These are phyloP conservation scores for Saccharomyces pastorianus DNA, from an alignment of 1,139 yeast species.

Conservation along the genomic window DNA sequence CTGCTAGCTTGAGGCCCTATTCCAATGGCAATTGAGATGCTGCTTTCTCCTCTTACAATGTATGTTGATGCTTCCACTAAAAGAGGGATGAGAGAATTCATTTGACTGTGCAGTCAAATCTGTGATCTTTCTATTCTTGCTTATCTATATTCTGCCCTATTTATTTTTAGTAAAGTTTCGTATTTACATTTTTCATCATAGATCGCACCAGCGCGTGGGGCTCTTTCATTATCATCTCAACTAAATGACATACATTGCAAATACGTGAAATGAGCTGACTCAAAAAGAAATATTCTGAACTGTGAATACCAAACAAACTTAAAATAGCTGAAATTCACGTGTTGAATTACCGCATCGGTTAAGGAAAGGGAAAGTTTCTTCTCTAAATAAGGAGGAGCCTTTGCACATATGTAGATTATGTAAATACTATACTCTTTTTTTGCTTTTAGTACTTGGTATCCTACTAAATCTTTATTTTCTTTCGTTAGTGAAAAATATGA, in stretches of 20 bases:
- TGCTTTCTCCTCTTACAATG: background rate
- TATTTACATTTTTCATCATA: background rate
- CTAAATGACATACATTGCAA: background rate
- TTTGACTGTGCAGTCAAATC: background rate
- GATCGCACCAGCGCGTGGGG: background rate
- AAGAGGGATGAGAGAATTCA: background rate
- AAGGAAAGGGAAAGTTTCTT: background rate
- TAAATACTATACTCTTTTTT: too few species aligned
- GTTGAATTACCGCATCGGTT: background rate
- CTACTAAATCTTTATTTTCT: background rate
- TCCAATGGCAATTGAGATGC: background rate
- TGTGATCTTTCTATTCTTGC: background rate
- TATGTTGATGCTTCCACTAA: background rate
- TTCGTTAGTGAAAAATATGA: background rate
- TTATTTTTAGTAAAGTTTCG: background rate
- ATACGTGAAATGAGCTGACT: background rate
- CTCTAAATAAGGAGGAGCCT: background rate
- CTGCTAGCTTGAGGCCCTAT: background rate
- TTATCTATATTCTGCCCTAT: background rate
- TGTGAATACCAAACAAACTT: background rate
- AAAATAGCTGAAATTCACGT: background rate
- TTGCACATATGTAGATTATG: too few species aligned
- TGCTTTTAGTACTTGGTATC: background rate
- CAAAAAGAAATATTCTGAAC: background rate
- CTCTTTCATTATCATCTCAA: background rate